Evolutionary conservation across 495 filamentous ascomycete species (phyloP).

Genomic region (Lasiosphaeris hirsuta): DNA sequence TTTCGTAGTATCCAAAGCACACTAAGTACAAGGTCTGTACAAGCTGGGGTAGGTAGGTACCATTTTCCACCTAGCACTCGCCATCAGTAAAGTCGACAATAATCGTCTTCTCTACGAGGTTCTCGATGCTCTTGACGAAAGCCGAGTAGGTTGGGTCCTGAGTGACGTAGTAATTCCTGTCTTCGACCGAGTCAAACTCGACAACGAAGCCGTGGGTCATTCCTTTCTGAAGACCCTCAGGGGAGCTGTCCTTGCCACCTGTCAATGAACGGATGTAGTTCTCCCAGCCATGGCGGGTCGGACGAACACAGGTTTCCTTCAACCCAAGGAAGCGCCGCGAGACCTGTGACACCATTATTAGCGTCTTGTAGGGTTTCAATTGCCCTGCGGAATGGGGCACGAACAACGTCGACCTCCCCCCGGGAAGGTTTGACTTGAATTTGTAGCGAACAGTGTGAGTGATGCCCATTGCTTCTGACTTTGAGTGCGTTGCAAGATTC

Average conservation of each 20-base stretch:
- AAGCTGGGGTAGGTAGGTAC: too few relatives aligned
- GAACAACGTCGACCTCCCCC: too few relatives aligned
- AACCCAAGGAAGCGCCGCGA: conserved; percentile 25
- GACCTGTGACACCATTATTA: conserved; percentile 9
- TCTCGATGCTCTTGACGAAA: conserved; percentile 39
- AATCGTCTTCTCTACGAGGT: conserved; percentile 33
- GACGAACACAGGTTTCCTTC: conserved; percentile 45
- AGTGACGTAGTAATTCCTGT: conserved; percentile 52
- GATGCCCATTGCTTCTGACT: too few relatives aligned
- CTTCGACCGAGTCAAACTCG: conserved; percentile 55
- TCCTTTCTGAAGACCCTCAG: conserved; percentile 55
- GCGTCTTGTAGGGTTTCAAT: too few relatives aligned
- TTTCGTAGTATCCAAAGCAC: too few relatives aligned
- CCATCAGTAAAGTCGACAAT: neutral
- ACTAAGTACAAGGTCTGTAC: too few relatives aligned
- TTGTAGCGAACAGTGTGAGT: too few relatives aligned
- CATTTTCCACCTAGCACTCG: neutral
- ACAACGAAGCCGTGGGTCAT: conserved; percentile 59
- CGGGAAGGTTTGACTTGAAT: too few relatives aligned
- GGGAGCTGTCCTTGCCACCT: conserved; percentile 61
- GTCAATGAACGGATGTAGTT: conserved; percentile 55
- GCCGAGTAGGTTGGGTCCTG: conserved; percentile 50
- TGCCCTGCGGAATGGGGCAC: too few relatives aligned
- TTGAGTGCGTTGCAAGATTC: too few relatives aligned
- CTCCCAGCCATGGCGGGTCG: conserved; percentile 37